Evolutionary conservation across 2,329 filamentous ascomycete species (phyloP).

Genomic region (Aspergillus aculeatus): DNA sequence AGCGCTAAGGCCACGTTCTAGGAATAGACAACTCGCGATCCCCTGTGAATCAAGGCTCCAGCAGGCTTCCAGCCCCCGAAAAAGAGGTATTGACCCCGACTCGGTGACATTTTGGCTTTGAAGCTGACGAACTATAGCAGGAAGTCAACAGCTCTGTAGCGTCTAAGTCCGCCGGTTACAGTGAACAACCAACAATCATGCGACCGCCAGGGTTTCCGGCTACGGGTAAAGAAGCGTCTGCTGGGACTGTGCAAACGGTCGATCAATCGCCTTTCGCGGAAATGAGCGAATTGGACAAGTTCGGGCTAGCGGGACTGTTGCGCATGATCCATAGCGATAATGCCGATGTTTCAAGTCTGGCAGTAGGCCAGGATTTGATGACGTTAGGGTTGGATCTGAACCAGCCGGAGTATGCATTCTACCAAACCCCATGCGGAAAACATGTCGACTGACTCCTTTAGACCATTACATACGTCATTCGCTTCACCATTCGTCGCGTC

Average conservation of each 20-base stretch:
- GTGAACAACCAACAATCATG: slow-evolving; percentile 35
- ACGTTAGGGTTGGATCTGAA: slow-evolving; percentile 64
- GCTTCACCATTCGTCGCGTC: slow-evolving; percentile 62
- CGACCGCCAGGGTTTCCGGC: slow-evolving; percentile 35
- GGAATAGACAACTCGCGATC: slow-evolving; percentile 42
- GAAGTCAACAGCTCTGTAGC: slow-evolving; percentile 38
- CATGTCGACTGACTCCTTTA: slow-evolving; percentile 25
- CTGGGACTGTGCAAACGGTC: slow-evolving; percentile 32
- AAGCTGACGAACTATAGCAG: slow-evolving; percentile 23
- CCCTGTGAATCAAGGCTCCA: slow-evolving; percentile 43
- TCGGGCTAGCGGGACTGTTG: slow-evolving; percentile 59
- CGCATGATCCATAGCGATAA: slow-evolving; percentile 57
- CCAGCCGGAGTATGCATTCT: slow-evolving; percentile 54
- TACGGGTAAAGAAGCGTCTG: slow-evolving; percentile 35
- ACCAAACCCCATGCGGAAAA: not conserved
- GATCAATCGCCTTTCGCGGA: slow-evolving; percentile 50
- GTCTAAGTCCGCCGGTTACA: slow-evolving; percentile 33
- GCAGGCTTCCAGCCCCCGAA: slow-evolving; percentile 44
- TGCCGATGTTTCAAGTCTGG: slow-evolving; percentile 53
- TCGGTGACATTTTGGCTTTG: not conserved
- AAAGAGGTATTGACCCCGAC: slow-evolving; percentile 33
- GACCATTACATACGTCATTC: slow-evolving; percentile 63
- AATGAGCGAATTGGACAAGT: slow-evolving; percentile 61
- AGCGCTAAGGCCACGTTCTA: slow-evolving; percentile 23
- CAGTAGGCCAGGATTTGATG: slow-evolving; percentile 64